These are phyloP conservation scores for Rhododendron kiyosumense DNA, from an alignment of 148 eudicot genomes.

Conservation along the genomic window DNA sequence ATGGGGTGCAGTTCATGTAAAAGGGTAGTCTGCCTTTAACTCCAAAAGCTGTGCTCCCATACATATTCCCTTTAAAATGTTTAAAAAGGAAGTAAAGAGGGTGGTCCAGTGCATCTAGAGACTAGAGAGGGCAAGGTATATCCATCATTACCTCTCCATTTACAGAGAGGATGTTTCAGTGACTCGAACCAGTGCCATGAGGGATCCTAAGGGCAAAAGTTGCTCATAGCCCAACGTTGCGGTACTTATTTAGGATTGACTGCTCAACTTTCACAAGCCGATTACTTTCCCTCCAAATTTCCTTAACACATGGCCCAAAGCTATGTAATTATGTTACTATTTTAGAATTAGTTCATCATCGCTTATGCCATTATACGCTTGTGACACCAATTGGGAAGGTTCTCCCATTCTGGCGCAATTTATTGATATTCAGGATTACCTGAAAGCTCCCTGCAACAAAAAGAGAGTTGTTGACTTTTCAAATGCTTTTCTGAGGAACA, in stretches of 20 bases:
- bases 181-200: not conserved
- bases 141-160: not conserved
- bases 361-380: not conserved
- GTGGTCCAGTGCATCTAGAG: not conserved
- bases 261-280: not conserved
- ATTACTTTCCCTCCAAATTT: not conserved
- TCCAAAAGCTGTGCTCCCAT: not conserved
- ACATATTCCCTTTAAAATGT: not conserved
- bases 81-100: not conserved
- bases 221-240: not conserved
- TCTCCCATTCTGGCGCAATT: not conserved
- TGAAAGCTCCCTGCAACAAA: not conserved
- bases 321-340: not conserved
- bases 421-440: not conserved
- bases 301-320: not conserved
- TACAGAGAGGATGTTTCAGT: not conserved
- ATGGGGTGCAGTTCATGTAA: not conserved
- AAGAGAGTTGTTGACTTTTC: not conserved
- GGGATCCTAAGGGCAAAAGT: not conserved
- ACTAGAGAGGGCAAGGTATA: not conserved
- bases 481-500: not conserved
- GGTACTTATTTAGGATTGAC: not conserved
- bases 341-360: not conserved
- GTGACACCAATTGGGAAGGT: not conserved
- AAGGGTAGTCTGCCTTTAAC: not conserved